Evolutionary conservation across 805 yeast species (phyloP).

Genomic region (Saturnispora halmiae): DNA sequence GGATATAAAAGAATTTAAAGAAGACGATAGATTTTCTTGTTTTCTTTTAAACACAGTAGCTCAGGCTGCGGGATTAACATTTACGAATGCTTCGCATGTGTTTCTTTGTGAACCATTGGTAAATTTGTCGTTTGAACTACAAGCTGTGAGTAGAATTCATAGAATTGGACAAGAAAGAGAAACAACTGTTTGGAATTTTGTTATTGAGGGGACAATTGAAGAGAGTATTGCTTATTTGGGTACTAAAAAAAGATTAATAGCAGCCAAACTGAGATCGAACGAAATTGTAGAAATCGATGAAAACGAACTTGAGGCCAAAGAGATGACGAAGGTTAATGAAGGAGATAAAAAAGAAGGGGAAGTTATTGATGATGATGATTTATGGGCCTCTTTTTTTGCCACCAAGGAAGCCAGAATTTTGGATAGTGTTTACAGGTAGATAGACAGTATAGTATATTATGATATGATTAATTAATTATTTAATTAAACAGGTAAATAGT

Average conservation of each 20-base stretch:
- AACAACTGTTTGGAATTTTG: conserved; percentile 90
- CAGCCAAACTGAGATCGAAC: conserved; percentile 26
- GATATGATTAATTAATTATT: no score
- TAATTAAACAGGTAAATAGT: conserved; percentile 47
- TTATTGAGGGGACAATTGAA: conserved; percentile 76
- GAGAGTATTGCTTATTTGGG: conserved; percentile 72
- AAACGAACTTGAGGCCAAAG: conserved; percentile 44
- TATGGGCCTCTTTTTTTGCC: conserved; percentile 55
- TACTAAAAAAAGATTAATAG: conserved; percentile 47
- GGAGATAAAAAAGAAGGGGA: conserved; percentile 50
- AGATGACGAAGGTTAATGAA: conserved; percentile 43
- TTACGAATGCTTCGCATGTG: conserved; percentile 88
- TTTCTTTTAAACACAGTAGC: conserved; percentile 76
- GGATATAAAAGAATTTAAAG: conserved; percentile 52
- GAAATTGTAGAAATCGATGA: conserved; percentile 24
- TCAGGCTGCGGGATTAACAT: conserved; percentile 83
- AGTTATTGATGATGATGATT: conserved; percentile 45
- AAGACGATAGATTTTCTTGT: conserved; percentile 60
- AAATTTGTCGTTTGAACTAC: conserved; percentile 78
- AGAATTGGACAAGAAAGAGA: conserved; percentile 79
- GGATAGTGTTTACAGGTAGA: conserved; percentile 12
- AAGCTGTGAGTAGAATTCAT: conserved; percentile 87
- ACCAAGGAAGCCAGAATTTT: conserved; percentile 22
- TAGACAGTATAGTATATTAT: no score
- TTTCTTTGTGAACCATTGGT: conserved; percentile 88